phyloP scores from a whole-genome alignment of 371 early-diverging fungal species.

The Mortierella sp. region DNA sequence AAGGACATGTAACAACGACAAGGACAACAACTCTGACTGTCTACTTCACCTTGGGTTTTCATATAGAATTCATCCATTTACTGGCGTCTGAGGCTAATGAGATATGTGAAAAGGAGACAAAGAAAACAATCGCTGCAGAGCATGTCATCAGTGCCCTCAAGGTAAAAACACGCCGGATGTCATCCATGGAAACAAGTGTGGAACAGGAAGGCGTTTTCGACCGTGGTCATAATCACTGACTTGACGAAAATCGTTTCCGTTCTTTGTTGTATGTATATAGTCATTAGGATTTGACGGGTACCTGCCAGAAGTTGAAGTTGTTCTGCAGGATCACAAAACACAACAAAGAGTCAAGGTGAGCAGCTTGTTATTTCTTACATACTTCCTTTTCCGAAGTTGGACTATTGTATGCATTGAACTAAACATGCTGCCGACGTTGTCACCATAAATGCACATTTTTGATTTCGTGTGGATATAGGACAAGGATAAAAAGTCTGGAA shows the following conservation, averaged over 20 bases:
- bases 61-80: slow-evolving; percentile 92
- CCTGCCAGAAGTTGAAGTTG: slow-evolving; percentile 88
- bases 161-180: slow-evolving; percentile 61
- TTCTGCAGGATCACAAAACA: slow-evolving; percentile 91
- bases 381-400: neutral
- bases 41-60: neutral
- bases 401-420: too few species aligned
- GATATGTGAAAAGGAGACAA: slow-evolving; percentile 96
- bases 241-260: neutral
- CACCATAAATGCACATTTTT: too few species aligned
- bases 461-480: slow-evolving; percentile 65
- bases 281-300: slow-evolving; percentile 95
- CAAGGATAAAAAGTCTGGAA: slow-evolving; percentile 87
- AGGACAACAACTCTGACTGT: too few species aligned
- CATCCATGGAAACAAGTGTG: too few species aligned
- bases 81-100: slow-evolving; percentile 96
- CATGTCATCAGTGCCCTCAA: slow-evolving; percentile 94
- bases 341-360: slow-evolving; percentile 75
- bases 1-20: too few species aligned
- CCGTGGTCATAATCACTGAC: too few species aligned
- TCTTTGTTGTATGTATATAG: slow-evolving; percentile 36
- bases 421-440: too few species aligned
- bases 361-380: neutral
- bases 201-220: too few species aligned
- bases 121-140: slow-evolving; percentile 98